Base-by-base conservation (phyloP, 305 asterid species). In the Solanum hybrid region DNA sequence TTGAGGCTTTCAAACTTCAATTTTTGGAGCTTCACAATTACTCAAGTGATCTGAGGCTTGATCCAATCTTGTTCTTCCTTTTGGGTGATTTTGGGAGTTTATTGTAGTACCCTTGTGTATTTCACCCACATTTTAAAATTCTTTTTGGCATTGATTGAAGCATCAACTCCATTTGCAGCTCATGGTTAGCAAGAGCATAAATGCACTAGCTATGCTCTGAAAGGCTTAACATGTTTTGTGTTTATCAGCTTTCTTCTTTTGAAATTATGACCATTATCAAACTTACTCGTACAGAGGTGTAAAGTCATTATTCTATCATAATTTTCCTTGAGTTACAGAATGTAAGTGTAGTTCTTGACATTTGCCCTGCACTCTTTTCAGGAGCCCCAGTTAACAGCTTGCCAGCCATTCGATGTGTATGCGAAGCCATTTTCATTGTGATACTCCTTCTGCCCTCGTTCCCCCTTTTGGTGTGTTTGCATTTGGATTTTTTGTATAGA, bases 351-450 rank as follows among this genome's bases (percentile, higher is more conserved):
- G 87, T 83, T 51, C 12, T 51, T 84, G 87, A 84, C 74, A 33
- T 35, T 39, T 28, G 71, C 74, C 74, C 81, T 90, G 40, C 88
- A 78, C 86, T 80, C 90, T 88, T 87, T 35, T 71, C 98, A 96
- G 99, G 99, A 96, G 92, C 99, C 99, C 5, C 98, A 96, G 77
- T 89, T 96, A 77, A 96, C 98, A 86, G 94, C 99, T 78, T 94
- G 95, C 89, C 92, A 93, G 87, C 94, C 97, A 29, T 96, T 94
- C 84, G 99, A 96, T 86, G 99, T 94, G 74, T 95, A 95, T 92
- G 90, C 96, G 11, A 96, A 96, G 91, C 99, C 98, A 40, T 96
- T 96, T 91, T 93, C 93, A 74, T 94, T 96, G 89, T 96, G 95
- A 96, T 90, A 87, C 42, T 28, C 29, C 40, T 28, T 3, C 22